Base-by-base conservation (phyloP, 202 grass and related monocot genomes). In the Panicum hallii region DNA sequence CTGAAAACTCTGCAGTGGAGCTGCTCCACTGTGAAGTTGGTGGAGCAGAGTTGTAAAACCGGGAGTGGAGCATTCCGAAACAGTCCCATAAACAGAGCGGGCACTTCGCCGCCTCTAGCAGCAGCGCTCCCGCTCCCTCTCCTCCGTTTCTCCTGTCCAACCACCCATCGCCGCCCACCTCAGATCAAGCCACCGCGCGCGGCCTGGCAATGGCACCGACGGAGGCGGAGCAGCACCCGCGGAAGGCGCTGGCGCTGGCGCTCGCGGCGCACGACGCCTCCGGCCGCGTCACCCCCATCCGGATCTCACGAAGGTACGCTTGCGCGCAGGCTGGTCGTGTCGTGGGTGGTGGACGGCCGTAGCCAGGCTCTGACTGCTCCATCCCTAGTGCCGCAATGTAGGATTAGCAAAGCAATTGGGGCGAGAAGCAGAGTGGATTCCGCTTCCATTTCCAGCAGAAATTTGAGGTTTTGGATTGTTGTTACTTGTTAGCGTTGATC, bases 301-400 rank as follows among this genome's bases (percentile, higher is more conserved):
- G 74, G 74, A 89, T 98, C 79, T 82, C 91, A 15, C 87, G 95
- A 54, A 95, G 95, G 95, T 95, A 90, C 42, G 40, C n/a, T 0
- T n/a, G 17, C 61, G 7, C n/a, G 1, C 50, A 58, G 16, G 26
- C 69, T 32, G 32, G 32, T 32, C 32, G 36, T 48, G 22, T 36
- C 28, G 63, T 36, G 1, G 8, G 11, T 14, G 58, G 7, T 16
- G 4, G 14, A 1, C 8, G 40, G 41, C 56, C 66, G 66, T 69
- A 45, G 55, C 11, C 4, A 30, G 15, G 26, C 8, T 2, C 46
- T n/a, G 36, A 3, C 36, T 38, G 36, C 36, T 13, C 43, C 44
- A 20, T 19, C 5, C 26, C 15, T 60, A 46, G 17, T 17, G 4
- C 11, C 42, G 14, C 49, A 40, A 40, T n/a, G 49, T 55, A 19